phyloP scores from a whole-genome alignment of 495 filamentous ascomycete species.

The Sporormia fimetaria region DNA sequence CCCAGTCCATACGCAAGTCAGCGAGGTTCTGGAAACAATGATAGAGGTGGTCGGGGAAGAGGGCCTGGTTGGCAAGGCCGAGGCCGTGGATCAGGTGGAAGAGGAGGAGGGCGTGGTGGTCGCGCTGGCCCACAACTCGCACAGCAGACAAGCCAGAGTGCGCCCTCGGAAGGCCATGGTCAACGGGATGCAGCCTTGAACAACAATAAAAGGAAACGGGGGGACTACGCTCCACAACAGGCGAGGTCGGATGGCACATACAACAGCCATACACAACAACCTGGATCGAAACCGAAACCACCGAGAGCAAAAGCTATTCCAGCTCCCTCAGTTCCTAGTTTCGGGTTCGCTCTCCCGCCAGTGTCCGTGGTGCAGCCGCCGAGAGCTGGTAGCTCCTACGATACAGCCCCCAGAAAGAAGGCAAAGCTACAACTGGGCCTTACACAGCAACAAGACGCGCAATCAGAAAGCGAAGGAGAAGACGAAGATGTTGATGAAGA shows the following conservation, averaged over 20 bases:
- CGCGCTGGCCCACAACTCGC: too few relatives aligned
- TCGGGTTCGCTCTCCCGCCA: constrained; percentile 46
- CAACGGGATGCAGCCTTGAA: too few relatives aligned
- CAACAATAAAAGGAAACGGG: too few relatives aligned
- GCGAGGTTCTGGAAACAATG: constrained; percentile 16
- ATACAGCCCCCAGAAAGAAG: constrained; percentile 55
- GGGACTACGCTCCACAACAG: not conserved
- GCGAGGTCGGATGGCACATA: not conserved
- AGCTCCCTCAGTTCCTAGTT: constrained; percentile 49
- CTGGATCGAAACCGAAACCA: constrained; percentile 9
- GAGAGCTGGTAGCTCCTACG: constrained; percentile 35
- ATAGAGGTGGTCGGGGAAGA: constrained; percentile 12
- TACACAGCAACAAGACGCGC: constrained; percentile 60
- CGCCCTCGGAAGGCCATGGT: too few relatives aligned
- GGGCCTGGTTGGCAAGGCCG: constrained; percentile 10
- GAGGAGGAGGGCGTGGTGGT: not conserved
- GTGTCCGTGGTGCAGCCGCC: constrained; percentile 35
- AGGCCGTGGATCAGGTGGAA: constrained; percentile 7
- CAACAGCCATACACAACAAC: not conserved
- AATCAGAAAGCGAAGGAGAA: constrained; percentile 49
- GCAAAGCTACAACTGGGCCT: constrained; percentile 69
- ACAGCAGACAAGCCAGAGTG: too few relatives aligned
- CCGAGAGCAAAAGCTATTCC: constrained; percentile 29
- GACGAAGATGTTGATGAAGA: constrained; percentile 65
- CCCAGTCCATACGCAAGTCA: constrained; percentile 8